Conservation (phyloP, 1,284 basidiomycete species). For the Rhizoctonia solani region DNA sequence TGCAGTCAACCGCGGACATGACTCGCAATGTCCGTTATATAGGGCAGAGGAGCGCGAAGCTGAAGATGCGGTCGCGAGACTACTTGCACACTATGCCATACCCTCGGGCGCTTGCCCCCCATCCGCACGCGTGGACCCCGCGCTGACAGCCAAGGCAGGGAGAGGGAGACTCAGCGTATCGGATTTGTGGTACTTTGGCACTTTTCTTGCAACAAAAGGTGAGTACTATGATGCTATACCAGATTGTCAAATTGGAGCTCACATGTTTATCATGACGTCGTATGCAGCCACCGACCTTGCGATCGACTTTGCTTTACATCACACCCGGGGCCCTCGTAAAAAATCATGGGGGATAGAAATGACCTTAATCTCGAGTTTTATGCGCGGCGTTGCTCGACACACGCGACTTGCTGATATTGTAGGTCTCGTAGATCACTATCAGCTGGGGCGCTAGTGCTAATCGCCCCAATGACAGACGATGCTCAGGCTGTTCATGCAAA, state of each 20-base stretch:
- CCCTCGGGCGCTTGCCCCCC: conserved; percentile 64
- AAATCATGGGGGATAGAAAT: conserved; percentile 90
- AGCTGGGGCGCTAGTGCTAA: not conserved
- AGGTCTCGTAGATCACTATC: conserved; percentile 42
- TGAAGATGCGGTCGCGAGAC: conserved; percentile 40
- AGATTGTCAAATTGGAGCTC: not conserved
- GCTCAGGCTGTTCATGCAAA: conserved; percentile 78
- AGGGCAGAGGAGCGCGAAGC: not conserved
- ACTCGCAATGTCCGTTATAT: not conserved
- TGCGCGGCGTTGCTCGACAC: conserved; percentile 84
- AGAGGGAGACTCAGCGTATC: conserved; percentile 59
- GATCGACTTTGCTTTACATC: conserved; percentile 69
- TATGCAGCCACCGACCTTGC: conserved; percentile 66
- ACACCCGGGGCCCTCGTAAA: conserved; percentile 78
- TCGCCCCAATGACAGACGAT: conserved; percentile 53
- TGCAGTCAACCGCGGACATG: not conserved
- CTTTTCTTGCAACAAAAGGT: conserved; percentile 70
- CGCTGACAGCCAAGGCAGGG: conserved; percentile 55
- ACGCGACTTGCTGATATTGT: conserved; percentile 87
- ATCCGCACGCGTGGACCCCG: conserved; percentile 68
- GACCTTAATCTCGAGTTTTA: conserved; percentile 80
- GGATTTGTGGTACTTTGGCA: conserved; percentile 70
- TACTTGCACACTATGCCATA: conserved; percentile 65
- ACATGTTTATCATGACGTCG: conserved; percentile 4
- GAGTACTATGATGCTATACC: conserved; percentile 39